A percentile compares a stretch with the other conserved stretches of the same genome.
phyloP scores from a whole-genome alignment of 2,329 filamentous ascomycete species.

The Penicillium sp. region DNA sequence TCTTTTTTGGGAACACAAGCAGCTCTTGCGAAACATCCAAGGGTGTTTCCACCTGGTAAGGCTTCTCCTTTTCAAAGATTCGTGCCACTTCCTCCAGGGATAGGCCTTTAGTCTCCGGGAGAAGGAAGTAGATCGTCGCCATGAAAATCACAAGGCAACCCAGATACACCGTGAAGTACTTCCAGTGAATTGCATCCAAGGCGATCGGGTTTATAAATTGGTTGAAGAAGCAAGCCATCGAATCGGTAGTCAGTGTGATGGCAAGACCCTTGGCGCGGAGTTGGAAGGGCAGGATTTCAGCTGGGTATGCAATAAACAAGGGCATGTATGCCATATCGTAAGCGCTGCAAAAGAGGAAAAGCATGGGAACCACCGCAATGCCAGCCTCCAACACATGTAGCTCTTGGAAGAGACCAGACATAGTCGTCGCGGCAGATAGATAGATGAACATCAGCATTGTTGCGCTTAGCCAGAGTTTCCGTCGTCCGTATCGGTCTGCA shows the following conservation, averaged over 20 bases:
- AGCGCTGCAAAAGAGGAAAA: conserved; percentile 19
- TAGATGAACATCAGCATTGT: conserved; percentile 18
- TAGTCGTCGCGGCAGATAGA: conserved; percentile 13
- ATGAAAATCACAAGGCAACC: conserved; percentile 34
- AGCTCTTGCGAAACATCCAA: conserved; percentile 14
- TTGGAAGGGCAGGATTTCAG: conserved; percentile 21
- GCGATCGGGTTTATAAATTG: conserved; percentile 44
- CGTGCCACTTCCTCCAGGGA: conserved; percentile 17
- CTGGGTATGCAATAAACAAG: conserved; percentile 20
- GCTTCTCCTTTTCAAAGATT: conserved; percentile 13
- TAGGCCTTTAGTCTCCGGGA: conserved; percentile 21
- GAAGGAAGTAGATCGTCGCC: conserved; percentile 39
- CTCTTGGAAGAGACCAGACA: conserved; percentile 18
- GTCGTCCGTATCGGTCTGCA: conserved; percentile 11
- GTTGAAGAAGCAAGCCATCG: conserved; percentile 34
- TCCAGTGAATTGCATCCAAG: conserved; percentile 38
- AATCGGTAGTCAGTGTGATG: conserved; percentile 23
- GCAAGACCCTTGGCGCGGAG: conserved; percentile 24
- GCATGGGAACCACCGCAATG: conserved; percentile 28
- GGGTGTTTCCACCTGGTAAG: conserved; percentile 1
- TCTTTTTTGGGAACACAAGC: conserved; percentile 8
- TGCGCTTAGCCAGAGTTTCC: conserved; percentile 14
- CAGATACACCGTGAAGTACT: conserved; percentile 43
- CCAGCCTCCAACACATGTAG: conserved; percentile 18
- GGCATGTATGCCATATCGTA: conserved; percentile 23